phyloP scores from a whole-genome alignment of 2,329 filamentous ascomycete genomes.

The Pestalotiopsis sp. region DNA sequence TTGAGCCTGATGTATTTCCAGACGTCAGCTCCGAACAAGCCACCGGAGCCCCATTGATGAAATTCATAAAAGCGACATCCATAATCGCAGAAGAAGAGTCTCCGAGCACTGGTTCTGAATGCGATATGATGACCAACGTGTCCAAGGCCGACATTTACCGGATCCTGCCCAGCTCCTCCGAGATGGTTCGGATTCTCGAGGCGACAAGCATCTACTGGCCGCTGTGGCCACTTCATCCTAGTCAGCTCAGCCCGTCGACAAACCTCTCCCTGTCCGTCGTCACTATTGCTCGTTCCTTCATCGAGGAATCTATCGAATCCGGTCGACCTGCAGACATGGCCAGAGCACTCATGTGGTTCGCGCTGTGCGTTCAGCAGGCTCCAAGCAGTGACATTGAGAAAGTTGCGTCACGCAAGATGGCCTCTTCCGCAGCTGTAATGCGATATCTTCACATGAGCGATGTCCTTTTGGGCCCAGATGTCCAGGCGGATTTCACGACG shows the following conservation, averaged over 20 bases:
- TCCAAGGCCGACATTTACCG: background rate
- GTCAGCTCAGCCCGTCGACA: background rate
- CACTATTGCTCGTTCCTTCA: background rate
- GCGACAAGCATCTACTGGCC: conserved; percentile 2
- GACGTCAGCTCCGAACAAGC: too few species aligned
- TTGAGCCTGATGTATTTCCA: background rate
- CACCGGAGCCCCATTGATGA: background rate
- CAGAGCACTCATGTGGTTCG: conserved; percentile 7
- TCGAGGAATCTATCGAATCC: background rate
- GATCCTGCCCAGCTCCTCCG: background rate
- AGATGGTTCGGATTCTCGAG: background rate
- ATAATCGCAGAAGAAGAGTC: background rate
- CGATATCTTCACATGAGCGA: background rate
- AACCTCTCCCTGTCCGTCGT: background rate
- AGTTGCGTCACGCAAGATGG: background rate
- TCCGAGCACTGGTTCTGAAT: background rate
- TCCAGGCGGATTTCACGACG: background rate
- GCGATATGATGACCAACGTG: background rate
- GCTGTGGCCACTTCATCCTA: conserved; percentile 8
- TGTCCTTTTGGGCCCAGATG: background rate
- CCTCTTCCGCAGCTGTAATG: background rate
- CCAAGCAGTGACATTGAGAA: background rate
- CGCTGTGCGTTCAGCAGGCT: conserved; percentile 9
- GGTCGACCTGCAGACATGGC: background rate
- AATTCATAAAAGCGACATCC: background rate